Percentiles rank a stretch among this genome's conserved stretches.
Conservation (phyloP, 495 filamentous ascomycete species). For the Aeminium ludgeri region DNA sequence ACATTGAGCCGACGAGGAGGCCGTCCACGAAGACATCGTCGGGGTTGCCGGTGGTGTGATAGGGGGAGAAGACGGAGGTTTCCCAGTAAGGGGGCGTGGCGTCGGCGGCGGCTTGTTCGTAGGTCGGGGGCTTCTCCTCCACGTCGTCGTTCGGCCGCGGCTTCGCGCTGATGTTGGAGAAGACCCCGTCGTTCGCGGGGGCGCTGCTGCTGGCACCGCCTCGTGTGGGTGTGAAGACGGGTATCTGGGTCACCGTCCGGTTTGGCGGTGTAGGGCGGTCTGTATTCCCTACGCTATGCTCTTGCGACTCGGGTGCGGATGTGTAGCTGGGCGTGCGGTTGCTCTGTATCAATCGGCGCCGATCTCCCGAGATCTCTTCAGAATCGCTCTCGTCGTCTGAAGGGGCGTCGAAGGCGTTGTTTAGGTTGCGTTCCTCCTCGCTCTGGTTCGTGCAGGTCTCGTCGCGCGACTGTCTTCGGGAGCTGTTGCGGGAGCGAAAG, state of each 20-base stretch:
- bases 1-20: conserved; percentile 85
- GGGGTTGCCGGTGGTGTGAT: conserved; percentile 38
- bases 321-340: conserved; percentile 31
- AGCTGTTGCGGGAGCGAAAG: conserved; percentile 72
- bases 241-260: conserved; percentile 37
- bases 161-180: conserved; percentile 85
- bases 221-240: conserved; percentile 27
- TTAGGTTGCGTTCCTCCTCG: conserved; percentile 43
- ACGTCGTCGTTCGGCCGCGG: conserved; percentile 72
- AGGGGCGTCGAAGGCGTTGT: conserved; percentile 59
- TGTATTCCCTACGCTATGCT: too few species aligned
- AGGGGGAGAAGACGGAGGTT: conserved; percentile 89
- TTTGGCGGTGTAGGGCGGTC: conserved; percentile 16
- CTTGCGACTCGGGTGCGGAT: conserved; percentile 11
- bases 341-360: conserved; percentile 68
- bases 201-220: conserved; percentile 36
- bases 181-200: conserved; percentile 72
- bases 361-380: conserved; percentile 62
- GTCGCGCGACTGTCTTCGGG: conserved; percentile 38
- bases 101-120: conserved; percentile 96
- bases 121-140: conserved; percentile 89
- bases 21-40: conserved; percentile 96
- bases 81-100: conserved; percentile 97
- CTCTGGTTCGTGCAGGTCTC: conserved; percentile 38
- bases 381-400: conserved; percentile 26